These are phyloP conservation scores for Solanum chiquidenum DNA, from an alignment of 257 asterid species.

Conservation along the genomic window DNA sequence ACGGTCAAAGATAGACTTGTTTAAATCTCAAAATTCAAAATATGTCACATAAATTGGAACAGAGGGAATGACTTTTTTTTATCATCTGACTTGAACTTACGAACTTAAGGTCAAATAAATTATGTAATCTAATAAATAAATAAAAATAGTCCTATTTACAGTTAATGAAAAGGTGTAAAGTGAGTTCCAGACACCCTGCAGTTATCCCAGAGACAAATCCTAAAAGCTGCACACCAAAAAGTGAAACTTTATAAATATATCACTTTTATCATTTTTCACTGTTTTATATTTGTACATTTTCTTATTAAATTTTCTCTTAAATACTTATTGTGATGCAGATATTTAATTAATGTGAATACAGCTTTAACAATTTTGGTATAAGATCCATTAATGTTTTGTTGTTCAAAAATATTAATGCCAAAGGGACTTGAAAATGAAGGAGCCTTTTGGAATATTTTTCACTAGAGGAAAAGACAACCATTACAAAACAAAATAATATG, in stretches of 20 bases:
- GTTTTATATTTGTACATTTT: not conserved
- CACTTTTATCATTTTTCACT: not conserved
- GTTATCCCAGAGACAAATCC: not conserved
- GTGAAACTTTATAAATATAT: not conserved
- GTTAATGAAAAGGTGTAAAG: not conserved
- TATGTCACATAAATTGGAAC: too few species aligned
- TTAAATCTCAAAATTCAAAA: too few species aligned
- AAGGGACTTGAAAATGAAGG: not conserved
- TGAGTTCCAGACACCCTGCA: not conserved
- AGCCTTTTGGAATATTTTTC: not conserved
- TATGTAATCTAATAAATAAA: not conserved
- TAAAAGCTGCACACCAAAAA: not conserved
- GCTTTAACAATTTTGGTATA: not conserved
- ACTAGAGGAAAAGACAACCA: not conserved
- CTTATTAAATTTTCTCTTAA: not conserved
- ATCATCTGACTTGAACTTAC: rapidly evolving
- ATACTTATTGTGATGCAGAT: not conserved
- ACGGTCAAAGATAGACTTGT: too few species aligned
- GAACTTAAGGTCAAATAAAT: not conserved
- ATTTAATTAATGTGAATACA: not conserved
- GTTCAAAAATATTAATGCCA: not conserved
- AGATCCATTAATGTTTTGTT: not conserved
- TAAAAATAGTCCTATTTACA: not conserved
- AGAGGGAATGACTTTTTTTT: too few species aligned
- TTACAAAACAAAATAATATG: not conserved